Evolutionary conservation across 2,329 filamentous ascomycete genomes (phyloP).

Genomic region (Hyphodiscus sp.): DNA sequence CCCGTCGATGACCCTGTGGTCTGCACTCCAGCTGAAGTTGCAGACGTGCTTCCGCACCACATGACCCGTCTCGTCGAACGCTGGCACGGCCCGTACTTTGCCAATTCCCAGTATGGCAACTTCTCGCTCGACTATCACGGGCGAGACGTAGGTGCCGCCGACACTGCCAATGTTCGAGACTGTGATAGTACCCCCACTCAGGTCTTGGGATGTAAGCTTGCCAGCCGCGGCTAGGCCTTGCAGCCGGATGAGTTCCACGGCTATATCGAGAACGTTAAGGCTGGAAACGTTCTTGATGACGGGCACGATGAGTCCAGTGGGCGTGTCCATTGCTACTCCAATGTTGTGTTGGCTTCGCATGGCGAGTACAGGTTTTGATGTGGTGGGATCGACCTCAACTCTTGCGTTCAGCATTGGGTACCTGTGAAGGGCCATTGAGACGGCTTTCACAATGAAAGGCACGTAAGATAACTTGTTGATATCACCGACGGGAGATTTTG

Average conservation of each 20-base stretch:
- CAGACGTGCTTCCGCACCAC: conserved; percentile 73
- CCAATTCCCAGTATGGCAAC: conserved; percentile 90
- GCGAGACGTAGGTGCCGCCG: conserved; percentile 84
- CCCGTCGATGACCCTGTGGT: conserved; percentile 90
- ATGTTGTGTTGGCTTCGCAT: conserved; percentile 88
- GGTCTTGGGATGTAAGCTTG: conserved; percentile 66
- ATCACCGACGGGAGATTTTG: conserved; percentile 29
- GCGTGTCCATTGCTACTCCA: conserved; percentile 92
- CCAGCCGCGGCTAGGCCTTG: conserved; percentile 67
- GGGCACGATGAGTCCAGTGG: conserved; percentile 79
- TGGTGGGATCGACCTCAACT: conserved; percentile 54
- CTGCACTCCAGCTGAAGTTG: conserved; percentile 94
- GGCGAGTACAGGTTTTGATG: conserved; percentile 64
- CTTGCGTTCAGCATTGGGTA: conserved; percentile 85
- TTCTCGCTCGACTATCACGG: conserved; percentile 84
- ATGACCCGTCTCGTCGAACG: conserved; percentile 52
- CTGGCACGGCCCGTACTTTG: conserved; percentile 70
- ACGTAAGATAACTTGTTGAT: conserved; percentile 76
- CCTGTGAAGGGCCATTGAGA: conserved; percentile 74
- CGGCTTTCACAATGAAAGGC: conserved; percentile 92
- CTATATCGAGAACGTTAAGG: conserved; percentile 72
- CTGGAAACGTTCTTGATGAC: conserved; percentile 79
- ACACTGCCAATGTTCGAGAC: conserved; percentile 96
- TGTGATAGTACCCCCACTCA: conserved; percentile 85
- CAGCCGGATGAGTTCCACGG: conserved; percentile 67